Evolutionary conservation across 2,329 filamentous ascomycete genomes (phyloP).

Genomic region (Amylocarpus encephaloides): DNA sequence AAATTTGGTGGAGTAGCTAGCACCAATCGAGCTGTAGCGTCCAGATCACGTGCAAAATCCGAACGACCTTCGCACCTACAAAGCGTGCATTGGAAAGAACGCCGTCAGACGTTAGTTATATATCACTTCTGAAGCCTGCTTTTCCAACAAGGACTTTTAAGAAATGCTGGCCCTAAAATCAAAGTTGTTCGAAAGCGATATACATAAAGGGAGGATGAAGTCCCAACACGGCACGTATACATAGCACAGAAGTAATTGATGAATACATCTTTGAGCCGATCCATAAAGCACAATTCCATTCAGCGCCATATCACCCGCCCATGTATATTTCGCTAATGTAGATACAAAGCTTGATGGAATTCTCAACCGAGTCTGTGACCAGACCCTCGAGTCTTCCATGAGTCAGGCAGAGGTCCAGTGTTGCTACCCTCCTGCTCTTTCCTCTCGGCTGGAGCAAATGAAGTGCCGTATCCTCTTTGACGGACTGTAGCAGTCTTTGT

Average conservation of each 20-base stretch:
- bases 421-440: neutral
- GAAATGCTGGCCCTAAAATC: too few species aligned
- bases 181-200: too few species aligned
- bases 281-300: neutral
- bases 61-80: too few species aligned
- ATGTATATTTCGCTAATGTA: neutral
- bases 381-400: constrained; percentile 4
- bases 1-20: constrained; percentile 7
- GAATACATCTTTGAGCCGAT: too few species aligned
- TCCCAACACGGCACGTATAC: too few species aligned
- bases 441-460: constrained; percentile 38
- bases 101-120: too few species aligned
- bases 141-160: too few species aligned
- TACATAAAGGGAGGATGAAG: too few species aligned
- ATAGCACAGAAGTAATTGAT: too few species aligned
- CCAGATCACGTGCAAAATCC: too few species aligned
- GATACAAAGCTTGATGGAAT: neutral
- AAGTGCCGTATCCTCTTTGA: constrained; percentile 56
- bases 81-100: too few species aligned
- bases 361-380: constrained; percentile 5
- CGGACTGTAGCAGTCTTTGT: constrained; percentile 38
- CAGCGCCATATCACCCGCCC: neutral
- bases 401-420: constrained; percentile 4
- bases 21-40: neutral
- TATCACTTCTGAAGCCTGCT: too few species aligned